Evolutionary conservation across 257 asterid species (phyloP).

Genomic region (Henckelia pumila): DNA sequence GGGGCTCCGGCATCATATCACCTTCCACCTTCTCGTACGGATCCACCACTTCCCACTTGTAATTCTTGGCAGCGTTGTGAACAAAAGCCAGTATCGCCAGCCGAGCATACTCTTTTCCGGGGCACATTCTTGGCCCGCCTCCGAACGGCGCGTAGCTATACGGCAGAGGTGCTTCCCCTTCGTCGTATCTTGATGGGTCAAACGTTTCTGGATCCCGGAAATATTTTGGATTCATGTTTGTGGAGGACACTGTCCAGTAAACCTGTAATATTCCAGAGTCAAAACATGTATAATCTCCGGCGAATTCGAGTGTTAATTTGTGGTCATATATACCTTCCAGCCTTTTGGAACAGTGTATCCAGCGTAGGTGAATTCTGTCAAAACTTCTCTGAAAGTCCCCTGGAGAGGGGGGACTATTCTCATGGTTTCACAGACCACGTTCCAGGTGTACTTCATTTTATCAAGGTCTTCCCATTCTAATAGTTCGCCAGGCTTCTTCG

Average conservation of each 20-base stretch:
- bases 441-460: slow-evolving; percentile 73
- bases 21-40: slow-evolving; percentile 68
- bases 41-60: slow-evolving; percentile 55
- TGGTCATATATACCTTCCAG: slow-evolving; percentile 66
- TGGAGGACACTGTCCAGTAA: slow-evolving; percentile 66
- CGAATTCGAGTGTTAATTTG: too few species aligned
- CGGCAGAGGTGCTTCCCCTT: slow-evolving; percentile 40
- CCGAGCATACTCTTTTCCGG: slow-evolving; percentile 81
- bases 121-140: too few species aligned
- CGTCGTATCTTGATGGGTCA: slow-evolving; percentile 60
- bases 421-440: slow-evolving; percentile 65
- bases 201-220: slow-evolving; percentile 57
- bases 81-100: slow-evolving; percentile 51
- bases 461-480: slow-evolving; percentile 67
- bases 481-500: slow-evolving; percentile 47
- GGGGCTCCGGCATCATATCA: slow-evolving; percentile 80
- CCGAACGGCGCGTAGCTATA: slow-evolving; percentile 60
- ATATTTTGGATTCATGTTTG: slow-evolving; percentile 48
- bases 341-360: slow-evolving; percentile 80
- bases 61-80: slow-evolving; percentile 51
- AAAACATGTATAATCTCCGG: too few species aligned
- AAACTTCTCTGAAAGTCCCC: slow-evolving; percentile 64
- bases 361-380: slow-evolving; percentile 57
- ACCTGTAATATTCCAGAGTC: slow-evolving; percentile 49
- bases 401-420: slow-evolving; percentile 73